Conservation (phyloP, 192 early-diverging fungal species). For the Phlyctochytrium planicorne region DNA sequence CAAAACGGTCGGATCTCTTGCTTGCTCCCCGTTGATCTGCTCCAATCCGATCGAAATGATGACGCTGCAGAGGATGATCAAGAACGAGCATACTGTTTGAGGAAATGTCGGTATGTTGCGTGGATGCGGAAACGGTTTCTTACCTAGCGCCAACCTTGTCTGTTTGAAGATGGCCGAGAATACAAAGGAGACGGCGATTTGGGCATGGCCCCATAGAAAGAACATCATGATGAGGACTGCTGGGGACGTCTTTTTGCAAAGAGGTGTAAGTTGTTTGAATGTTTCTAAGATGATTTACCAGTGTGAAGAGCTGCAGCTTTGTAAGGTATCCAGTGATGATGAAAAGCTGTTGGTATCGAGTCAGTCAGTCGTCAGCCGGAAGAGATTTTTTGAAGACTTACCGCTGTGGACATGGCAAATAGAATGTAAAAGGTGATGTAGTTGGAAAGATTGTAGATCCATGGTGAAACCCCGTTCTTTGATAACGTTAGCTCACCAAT, state of each 20-base stretch:
- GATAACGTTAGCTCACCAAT: too few relatives aligned
- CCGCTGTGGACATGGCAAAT: slow-evolving; percentile 14
- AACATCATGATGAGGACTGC: slow-evolving; percentile 53
- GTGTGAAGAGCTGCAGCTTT: not conserved
- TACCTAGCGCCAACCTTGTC: slow-evolving; percentile 52
- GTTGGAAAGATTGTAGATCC: slow-evolving; percentile 8
- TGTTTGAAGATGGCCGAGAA: slow-evolving; percentile 61
- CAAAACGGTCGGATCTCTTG: slow-evolving; percentile 40
- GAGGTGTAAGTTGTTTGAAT: too few relatives aligned
- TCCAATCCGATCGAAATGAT: slow-evolving; percentile 58
- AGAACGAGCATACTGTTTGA: slow-evolving; percentile 49
- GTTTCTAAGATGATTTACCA: too few relatives aligned
- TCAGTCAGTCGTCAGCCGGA: too few relatives aligned
- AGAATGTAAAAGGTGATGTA: slow-evolving; percentile 27
- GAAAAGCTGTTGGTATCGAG: too few relatives aligned
- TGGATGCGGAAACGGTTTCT: not conserved
- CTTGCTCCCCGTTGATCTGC: slow-evolving; percentile 31
- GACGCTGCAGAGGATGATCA: slow-evolving; percentile 65
- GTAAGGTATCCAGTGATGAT: slow-evolving; percentile 2
- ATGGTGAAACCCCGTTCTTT: slow-evolving; percentile 63
- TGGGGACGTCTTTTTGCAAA: slow-evolving; percentile 5
- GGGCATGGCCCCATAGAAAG: slow-evolving; percentile 63
- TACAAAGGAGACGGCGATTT: slow-evolving; percentile 67
- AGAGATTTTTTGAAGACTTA: too few relatives aligned
- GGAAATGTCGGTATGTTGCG: not conserved